phyloP scores from a whole-genome alignment of 2,329 filamentous ascomycete species.

The Aspergillus sp. region DNA sequence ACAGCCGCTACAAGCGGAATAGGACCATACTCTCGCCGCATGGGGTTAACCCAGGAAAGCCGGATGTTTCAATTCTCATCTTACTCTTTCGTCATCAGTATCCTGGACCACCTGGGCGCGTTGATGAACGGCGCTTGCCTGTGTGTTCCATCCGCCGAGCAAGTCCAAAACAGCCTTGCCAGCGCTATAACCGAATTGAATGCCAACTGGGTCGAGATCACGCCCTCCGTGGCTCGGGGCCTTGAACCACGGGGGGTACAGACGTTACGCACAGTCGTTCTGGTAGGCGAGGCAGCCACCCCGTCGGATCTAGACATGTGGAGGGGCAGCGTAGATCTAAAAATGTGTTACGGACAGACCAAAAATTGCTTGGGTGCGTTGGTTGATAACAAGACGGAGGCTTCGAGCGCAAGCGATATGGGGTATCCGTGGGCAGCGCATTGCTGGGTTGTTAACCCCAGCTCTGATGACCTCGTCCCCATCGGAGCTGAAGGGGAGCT shows the following conservation, averaged over 20 bases:
- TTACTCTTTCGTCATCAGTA: not conserved
- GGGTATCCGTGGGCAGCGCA: conserved; percentile 1
- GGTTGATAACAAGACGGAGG: not conserved
- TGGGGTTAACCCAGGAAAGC: not conserved
- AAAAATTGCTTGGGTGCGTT: not conserved
- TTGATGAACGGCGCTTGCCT: not conserved
- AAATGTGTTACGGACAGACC: not conserved
- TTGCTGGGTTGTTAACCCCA: conserved; percentile 14
- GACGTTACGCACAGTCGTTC: not conserved
- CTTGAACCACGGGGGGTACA: not conserved
- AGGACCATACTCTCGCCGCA: not conserved
- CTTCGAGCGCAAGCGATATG: not conserved
- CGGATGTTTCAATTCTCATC: not conserved
- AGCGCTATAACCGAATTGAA: not conserved
- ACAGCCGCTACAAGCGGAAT: not conserved
- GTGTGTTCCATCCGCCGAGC: not conserved
- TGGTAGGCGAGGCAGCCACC: not conserved
- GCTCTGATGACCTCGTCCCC: conserved; percentile 46
- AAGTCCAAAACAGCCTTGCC: not conserved
- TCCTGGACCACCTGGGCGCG: not conserved
- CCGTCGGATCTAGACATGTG: not conserved
- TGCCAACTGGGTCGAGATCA: not conserved
- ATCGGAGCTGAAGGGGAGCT: conserved; percentile 50
- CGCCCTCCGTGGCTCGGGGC: not conserved
- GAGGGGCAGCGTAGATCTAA: not conserved